Percentiles rank a stretch among this genome's conserved stretches.
These are phyloP conservation scores for Plasmodium vinckei DNA, from an alignment of 169 alveolate species.

Conservation along the genomic window DNA sequence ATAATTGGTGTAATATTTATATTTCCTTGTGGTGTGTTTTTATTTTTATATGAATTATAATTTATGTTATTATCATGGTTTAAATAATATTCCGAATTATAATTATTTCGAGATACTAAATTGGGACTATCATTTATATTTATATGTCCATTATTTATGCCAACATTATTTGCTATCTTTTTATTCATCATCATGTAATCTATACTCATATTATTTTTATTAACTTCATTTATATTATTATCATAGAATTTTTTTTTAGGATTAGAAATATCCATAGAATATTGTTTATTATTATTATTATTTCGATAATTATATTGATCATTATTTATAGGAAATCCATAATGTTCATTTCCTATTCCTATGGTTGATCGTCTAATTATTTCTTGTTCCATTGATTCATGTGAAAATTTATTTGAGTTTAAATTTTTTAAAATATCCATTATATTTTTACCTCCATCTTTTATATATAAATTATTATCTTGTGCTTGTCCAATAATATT, in stretches of 20 bases:
- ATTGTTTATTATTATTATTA: conserved; percentile 7
- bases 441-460: conserved; percentile 46
- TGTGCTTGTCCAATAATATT: not conserved
- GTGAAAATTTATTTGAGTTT: conserved; percentile 3
- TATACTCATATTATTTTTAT: conserved; percentile 2
- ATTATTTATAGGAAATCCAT: not conserved
- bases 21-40: conserved; percentile 16
- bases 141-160: not conserved
- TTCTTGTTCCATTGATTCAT: conserved; percentile 15
- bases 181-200: conserved; percentile 19
- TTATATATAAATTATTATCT: conserved; percentile 24
- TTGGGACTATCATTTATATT: not conserved
- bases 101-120: not conserved
- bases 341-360: not conserved
- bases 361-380: not conserved
- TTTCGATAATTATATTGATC: not conserved
- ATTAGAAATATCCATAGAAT: conserved; percentile 16
- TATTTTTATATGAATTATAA: not conserved
- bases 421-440: conserved; percentile 33
- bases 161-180: not conserved
- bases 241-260: conserved; percentile 17
- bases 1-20: conserved; percentile 66
- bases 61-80: not conserved
- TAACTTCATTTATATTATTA: conserved; percentile 3
- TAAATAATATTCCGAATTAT: not conserved